Percentiles rank a stretch among this genome's conserved stretches.
Evolutionary conservation across 148 eudicot species (phyloP).

Genomic region (Rhododendron kiyosumense): DNA sequence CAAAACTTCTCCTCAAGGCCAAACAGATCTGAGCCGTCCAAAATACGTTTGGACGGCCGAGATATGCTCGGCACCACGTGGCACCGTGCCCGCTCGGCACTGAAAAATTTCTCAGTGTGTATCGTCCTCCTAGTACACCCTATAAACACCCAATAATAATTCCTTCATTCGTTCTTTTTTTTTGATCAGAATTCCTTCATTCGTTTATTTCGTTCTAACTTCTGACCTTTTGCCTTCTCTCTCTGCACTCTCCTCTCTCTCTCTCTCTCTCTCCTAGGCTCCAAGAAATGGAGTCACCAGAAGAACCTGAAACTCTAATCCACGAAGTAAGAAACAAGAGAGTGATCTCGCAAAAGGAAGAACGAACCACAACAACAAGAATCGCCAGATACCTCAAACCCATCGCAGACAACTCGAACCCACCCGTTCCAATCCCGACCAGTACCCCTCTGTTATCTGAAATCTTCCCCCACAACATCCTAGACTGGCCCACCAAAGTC

Average conservation of each 20-base stretch:
- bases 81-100: too few relatives aligned
- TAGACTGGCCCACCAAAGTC: constrained; percentile 32
- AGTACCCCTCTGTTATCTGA: constrained; percentile 18
- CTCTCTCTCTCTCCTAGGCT: background rate
- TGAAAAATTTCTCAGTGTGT: too few relatives aligned
- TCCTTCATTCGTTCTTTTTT: too few relatives aligned
- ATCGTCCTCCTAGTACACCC: too few relatives aligned
- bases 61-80: too few relatives aligned
- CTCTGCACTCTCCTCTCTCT: background rate
- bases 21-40: too few relatives aligned
- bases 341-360: constrained; percentile 12
- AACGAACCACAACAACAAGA: constrained; percentile 13
- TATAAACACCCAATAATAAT: too few relatives aligned
- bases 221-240: too few relatives aligned
- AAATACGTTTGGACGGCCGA: too few relatives aligned
- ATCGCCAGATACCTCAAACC: constrained; percentile 35
- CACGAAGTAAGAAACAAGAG: constrained; percentile 4
- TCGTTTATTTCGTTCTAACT: too few relatives aligned
- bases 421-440: constrained; percentile 16
- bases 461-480: constrained; percentile 12
- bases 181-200: too few relatives aligned
- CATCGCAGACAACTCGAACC: constrained; percentile 9
- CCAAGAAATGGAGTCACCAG: background rate
- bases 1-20: too few relatives aligned
- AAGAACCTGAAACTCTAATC: background rate